These are phyloP conservation scores for Remersonia thermophila DNA, from an alignment of 2,329 filamentous ascomycete genomes.

Conservation along the genomic window DNA sequence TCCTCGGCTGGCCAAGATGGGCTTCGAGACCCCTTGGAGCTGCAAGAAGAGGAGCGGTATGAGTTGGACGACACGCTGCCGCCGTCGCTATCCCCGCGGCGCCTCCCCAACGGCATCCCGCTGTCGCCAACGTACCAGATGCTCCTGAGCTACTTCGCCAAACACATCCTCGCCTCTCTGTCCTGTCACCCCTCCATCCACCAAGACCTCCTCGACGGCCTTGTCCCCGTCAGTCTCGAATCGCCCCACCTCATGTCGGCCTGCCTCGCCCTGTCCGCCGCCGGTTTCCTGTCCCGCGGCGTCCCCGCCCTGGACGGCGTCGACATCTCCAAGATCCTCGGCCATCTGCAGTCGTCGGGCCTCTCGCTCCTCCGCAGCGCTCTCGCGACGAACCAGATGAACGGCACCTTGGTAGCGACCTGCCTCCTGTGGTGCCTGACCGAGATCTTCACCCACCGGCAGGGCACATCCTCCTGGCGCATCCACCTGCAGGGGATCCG, in stretches of 20 bases:
- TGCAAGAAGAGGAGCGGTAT: background rate
- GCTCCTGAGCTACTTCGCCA: conserved; percentile 13
- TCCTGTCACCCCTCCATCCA: conserved; percentile 16
- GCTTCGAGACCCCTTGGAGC: background rate
- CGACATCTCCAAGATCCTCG: conserved; percentile 10
- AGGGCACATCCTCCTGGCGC: conserved; percentile 14
- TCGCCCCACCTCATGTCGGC: conserved; percentile 17
- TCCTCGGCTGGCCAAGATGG: background rate
- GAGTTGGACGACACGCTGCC: background rate
- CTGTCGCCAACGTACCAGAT: conserved; percentile 13
- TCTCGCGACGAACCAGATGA: conserved; percentile 8
- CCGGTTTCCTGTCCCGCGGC: conserved; percentile 14
- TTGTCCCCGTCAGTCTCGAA: conserved; percentile 12
- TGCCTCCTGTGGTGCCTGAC: conserved; percentile 16
- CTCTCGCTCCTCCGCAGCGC: conserved; percentile 10
- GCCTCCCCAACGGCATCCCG: conserved; percentile 14
- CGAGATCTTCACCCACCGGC: conserved; percentile 15
- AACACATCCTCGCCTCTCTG: conserved; percentile 15
- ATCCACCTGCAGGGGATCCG: conserved; percentile 15
- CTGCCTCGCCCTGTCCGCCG: conserved; percentile 16
- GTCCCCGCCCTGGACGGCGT: conserved; percentile 10
- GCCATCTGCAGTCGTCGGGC: conserved; percentile 13
- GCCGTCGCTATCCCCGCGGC: conserved; percentile 4
- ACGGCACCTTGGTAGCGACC: conserved; percentile 12
- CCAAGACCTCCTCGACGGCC: conserved; percentile 13